phyloP scores from a whole-genome alignment of 148 eudicot species.

The Camellia japonica region DNA sequence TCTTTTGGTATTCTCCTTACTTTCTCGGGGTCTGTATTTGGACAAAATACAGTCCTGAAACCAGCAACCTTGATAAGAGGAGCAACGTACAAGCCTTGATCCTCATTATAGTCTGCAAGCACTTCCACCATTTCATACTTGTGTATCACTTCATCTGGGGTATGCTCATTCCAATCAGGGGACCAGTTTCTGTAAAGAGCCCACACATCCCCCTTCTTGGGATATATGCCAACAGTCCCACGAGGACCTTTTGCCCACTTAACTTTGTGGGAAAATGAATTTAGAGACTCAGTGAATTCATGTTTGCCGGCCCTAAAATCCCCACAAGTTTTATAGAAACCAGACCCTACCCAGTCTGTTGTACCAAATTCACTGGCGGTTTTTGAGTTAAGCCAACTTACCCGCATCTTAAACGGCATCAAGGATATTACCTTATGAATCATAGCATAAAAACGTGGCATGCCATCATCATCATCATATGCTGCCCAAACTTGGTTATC shows the following conservation, averaged over 20 bases:
- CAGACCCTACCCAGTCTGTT: slow-evolving; percentile 37
- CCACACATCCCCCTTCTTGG: slow-evolving; percentile 55
- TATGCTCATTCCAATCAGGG: slow-evolving; percentile 43
- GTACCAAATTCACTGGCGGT: slow-evolving; percentile 43
- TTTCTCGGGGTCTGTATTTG: slow-evolving; percentile 26
- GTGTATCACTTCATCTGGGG: slow-evolving; percentile 39
- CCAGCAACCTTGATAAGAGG: slow-evolving; percentile 48
- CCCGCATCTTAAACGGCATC: slow-evolving; percentile 37
- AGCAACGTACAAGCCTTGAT: slow-evolving; percentile 38
- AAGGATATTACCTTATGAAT: slow-evolving; percentile 45
- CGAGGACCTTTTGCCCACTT: slow-evolving; percentile 46
- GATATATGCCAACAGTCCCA: slow-evolving; percentile 44
- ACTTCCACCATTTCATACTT: slow-evolving; percentile 66
- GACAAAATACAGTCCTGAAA: slow-evolving; percentile 42
- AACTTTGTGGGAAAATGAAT: slow-evolving; percentile 57
- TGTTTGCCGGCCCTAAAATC: slow-evolving; percentile 43
- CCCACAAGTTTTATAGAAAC: slow-evolving; percentile 51
- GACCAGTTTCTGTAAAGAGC: slow-evolving; percentile 61
- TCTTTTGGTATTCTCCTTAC: slow-evolving; percentile 41
- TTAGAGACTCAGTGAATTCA: slow-evolving; percentile 30
- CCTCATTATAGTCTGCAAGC: slow-evolving; percentile 39
- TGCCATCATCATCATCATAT: slow-evolving; percentile 57
- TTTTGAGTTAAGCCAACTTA: slow-evolving; percentile 58
- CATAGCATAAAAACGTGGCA: slow-evolving; percentile 60
- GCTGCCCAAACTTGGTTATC: slow-evolving; percentile 60